Percentiles rank a stretch among this genome's conserved stretches.
Conservation (phyloP, 768 basidiomycete species). For the Russula griseocarnosa region DNA sequence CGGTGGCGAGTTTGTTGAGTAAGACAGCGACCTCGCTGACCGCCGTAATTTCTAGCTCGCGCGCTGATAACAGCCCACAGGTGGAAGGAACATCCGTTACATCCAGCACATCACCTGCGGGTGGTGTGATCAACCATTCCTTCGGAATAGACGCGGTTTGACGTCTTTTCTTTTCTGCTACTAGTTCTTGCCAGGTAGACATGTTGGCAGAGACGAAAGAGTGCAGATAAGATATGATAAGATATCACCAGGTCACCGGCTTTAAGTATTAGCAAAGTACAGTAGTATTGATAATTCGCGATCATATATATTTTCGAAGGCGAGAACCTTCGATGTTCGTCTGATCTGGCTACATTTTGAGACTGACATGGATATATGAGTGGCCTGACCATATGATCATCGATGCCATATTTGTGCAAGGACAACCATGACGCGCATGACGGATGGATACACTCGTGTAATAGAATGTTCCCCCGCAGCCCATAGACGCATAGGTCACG, state of each 20-base stretch:
- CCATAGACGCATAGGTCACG: neutral
- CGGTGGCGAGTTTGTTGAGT: constrained; percentile 49
- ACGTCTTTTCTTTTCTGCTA: constrained; percentile 28
- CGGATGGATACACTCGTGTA: neutral
- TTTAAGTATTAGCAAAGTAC: too few relatives aligned
- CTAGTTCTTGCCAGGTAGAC: constrained; percentile 23
- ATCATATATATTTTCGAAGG: neutral
- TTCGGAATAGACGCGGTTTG: constrained; percentile 58
- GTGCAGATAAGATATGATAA: neutral
- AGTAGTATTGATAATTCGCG: too few relatives aligned
- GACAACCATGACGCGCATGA: neutral
- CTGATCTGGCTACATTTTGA: neutral
- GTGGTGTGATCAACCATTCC: constrained; percentile 55
- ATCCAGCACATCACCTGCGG: constrained; percentile 46
- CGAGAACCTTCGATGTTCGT: neutral
- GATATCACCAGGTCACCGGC: too few relatives aligned
- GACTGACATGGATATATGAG: too few relatives aligned
- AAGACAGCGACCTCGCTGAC: constrained; percentile 44
- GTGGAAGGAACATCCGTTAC: constrained; percentile 52
- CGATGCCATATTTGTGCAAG: neutral
- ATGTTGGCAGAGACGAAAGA: constrained; percentile 1
- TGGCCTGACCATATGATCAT: neutral
- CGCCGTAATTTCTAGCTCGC: constrained; percentile 61
- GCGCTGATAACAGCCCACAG: constrained; percentile 53
- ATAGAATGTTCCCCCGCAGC: neutral